Base-by-base conservation (phyloP, 768 basidiomycete genomes). In the Lentinula raphanica region DNA sequence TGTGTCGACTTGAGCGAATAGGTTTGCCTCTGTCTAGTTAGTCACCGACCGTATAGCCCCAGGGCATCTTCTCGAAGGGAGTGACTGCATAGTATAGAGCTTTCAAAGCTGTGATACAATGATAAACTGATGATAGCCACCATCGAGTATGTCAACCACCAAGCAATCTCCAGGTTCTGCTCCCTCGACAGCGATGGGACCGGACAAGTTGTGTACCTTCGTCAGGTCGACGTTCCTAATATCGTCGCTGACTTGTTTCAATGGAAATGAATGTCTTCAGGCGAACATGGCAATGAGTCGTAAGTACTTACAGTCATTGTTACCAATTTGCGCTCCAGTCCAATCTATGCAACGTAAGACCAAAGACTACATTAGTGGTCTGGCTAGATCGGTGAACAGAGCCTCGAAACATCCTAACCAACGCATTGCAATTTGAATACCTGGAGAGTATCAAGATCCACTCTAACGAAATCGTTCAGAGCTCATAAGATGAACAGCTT, bases 111-210 rank as follows among this genome's bases (percentile, higher is more conserved):
- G 12, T 23, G 46, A 32, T 28, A 13, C 5, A 6, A 23, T n/a
- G 25, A 19, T 38, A 7, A 35, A 35, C 23, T 35, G 1, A 13
- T 35, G 8, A 36, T 31, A 57, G 72, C 42, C 62, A 86, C 86
- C 82, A 64, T 90, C 87, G n/a, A 92, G 70, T 58, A 92, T 88
- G 58, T 92, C 89, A 3, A 92, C 85, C 7, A 89, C 85, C 3
- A 92, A 76, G 53, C 86, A 88, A 66, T 92, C 89, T 1, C 89
- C 90, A 0, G 90, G 88, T 62, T 88, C 84, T 1, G 90, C 84
- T 13, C 86, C 87, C 62, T 90, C 86, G 12, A 92, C 81, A 0
- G 81, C 84, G 51, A 92, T 78, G 0, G 88, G 89, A 0, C 90
- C 90, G 5, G 85, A 84, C n/a, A 92, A 77, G 64, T 90, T 85